Conservation (phyloP, 768 basidiomycete species). For the Lentinula detonsa region DNA sequence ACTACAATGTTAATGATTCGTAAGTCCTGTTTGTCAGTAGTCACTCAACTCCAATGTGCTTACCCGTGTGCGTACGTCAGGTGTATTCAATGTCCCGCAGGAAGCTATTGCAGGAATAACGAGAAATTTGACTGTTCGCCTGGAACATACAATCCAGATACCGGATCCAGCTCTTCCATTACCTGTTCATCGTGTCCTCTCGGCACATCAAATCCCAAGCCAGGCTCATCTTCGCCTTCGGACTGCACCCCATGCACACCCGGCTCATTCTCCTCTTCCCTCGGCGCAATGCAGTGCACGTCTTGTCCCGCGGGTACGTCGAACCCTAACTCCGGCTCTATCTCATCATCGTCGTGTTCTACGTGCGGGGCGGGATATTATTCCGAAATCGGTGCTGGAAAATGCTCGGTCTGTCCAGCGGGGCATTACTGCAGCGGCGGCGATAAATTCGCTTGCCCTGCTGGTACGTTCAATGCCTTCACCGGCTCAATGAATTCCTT, state of each 20-base stretch:
- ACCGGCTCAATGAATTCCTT: background rate
- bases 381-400: background rate
- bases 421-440: background rate
- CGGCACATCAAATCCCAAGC: background rate
- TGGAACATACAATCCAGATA: background rate
- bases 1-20: background rate
- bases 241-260: background rate
- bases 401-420: background rate
- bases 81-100: background rate
- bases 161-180: background rate
- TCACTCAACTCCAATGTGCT: background rate
- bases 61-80: background rate
- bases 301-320: background rate
- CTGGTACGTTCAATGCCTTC: background rate
- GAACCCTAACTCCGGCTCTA: background rate
- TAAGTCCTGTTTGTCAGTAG: background rate
- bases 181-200: background rate
- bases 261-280: background rate
- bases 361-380: background rate
- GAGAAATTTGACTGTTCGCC: background rate
- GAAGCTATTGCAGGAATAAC: background rate
- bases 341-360: background rate
- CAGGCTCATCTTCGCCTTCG: background rate
- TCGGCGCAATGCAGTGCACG: background rate
- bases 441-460: background rate